Evolutionary conservation across 192 early-diverging fungal species (phyloP).

Genomic region (Rhizophlyctis rosea): DNA sequence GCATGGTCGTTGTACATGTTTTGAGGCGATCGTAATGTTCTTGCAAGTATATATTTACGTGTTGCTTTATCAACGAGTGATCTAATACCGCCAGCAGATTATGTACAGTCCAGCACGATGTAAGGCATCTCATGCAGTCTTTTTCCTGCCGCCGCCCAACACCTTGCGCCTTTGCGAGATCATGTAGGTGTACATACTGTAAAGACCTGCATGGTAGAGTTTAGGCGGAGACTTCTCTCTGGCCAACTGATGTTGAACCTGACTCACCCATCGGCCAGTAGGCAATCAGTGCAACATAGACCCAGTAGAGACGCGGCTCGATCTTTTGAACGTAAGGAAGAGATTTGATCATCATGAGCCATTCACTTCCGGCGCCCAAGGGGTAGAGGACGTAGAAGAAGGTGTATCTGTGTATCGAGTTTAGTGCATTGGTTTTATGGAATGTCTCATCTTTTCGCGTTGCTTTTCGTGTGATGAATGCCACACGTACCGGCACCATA

Average conservation of each 20-base stretch:
- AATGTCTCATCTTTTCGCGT: neutral
- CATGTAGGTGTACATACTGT: neutral
- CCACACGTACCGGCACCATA: slow-evolving; percentile 54
- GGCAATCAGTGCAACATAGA: slow-evolving; percentile 53
- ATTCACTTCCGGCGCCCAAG: slow-evolving; percentile 80
- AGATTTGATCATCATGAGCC: slow-evolving; percentile 68
- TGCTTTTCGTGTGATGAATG: neutral
- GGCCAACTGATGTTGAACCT: too few relatives aligned
- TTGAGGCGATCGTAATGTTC: too few relatives aligned
- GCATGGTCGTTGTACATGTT: too few relatives aligned
- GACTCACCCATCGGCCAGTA: slow-evolving; percentile 10
- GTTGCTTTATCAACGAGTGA: too few relatives aligned
- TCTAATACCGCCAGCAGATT: too few relatives aligned
- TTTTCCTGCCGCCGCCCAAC: too few relatives aligned
- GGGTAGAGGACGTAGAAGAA: slow-evolving; percentile 95
- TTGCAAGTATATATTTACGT: too few relatives aligned
- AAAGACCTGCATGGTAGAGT: too few relatives aligned
- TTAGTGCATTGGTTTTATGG: too few relatives aligned
- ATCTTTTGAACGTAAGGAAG: slow-evolving; percentile 36
- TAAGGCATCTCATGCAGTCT: too few relatives aligned
- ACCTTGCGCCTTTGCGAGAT: neutral
- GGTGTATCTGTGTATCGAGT: slow-evolving; percentile 74
- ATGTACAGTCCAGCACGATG: too few relatives aligned
- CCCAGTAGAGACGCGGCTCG: slow-evolving; percentile 53
- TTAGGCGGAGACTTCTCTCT: too few relatives aligned